phyloP scores from a whole-genome alignment of 441 rosid genomes.

The Populus hybrid region DNA sequence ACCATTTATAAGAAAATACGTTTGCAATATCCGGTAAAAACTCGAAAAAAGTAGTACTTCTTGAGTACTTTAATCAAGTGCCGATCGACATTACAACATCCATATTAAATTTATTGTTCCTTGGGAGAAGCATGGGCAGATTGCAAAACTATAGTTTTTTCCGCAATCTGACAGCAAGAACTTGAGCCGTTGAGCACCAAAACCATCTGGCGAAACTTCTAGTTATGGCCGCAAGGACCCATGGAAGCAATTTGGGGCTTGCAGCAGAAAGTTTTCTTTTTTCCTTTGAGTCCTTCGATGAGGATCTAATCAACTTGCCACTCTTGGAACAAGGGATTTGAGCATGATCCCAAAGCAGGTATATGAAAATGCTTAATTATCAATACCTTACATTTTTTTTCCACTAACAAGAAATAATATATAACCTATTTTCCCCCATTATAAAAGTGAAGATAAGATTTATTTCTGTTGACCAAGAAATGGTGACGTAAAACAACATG shows the following conservation, averaged over 20 bases:
- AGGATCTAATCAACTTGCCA: neutral
- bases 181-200: neutral
- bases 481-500: neutral
- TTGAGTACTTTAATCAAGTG: too few species aligned
- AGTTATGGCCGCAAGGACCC: too few species aligned
- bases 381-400: neutral
- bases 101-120: too few species aligned
- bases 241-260: neutral
- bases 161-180: neutral
- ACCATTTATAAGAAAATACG: too few species aligned
- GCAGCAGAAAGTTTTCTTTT: neutral
- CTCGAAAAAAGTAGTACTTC: too few species aligned
- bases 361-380: neutral
- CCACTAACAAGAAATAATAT: neutral
- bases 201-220: neutral
- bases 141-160: neutral
- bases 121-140: too few species aligned
- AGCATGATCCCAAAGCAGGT: neutral
- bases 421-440: neutral
- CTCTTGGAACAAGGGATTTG: neutral
- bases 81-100: too few species aligned
- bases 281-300: neutral
- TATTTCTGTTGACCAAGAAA: neutral
- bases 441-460: neutral
- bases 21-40: too few species aligned